Evolutionary conservation across 2,329 filamentous ascomycete genomes (phyloP), one percentile per base, ranked within the genome.

Genomic region (Fusarium sp.): DNA sequence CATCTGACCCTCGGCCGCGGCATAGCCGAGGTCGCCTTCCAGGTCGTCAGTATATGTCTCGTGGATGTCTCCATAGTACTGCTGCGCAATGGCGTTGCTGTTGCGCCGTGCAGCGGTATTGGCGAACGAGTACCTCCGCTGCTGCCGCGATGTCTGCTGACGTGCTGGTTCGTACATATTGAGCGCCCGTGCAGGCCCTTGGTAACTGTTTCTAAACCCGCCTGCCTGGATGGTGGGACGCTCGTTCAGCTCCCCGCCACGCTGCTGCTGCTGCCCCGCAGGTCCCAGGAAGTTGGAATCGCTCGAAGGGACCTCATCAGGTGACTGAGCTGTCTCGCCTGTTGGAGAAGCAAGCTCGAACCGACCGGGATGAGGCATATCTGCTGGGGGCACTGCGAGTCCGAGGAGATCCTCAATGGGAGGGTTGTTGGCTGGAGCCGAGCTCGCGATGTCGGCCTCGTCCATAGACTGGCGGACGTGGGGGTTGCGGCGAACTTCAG

Each of bases 1-100:
- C 83, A 98, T 97, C 90, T 97, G 95, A 30, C 95, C 97, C 82
- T 96, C 94, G 0, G 97, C 97, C 1, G 95, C 96, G 13, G 95
- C 95, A 83, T 97, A 99, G 11, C 97, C 97, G 32, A 99, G 85
- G 83, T 99, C 97, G 1, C 97, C 97, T 79, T 98, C 95, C 9
- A 95, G 87, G 77, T 97, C 94, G 76, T 95, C 94, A 60, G 92
- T 91, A 70, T 92, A 77, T 72, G 92, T 89, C 39, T 91, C 90
- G 59, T 90, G 88, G 62, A 88, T 64, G 84, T 85, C 80, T 6
- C 84, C 84, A 74, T 89, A 87, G 66, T 90, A 82, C 65, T 88
- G 87, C 73, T 89, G 87, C 11, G 88, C 88, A 57, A 90, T 87
- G 56, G 83, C 86, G 78, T 83, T 86, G 77, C 85, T 88, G 72